Evolutionary conservation across 441 rosid genomes (phyloP).

Genomic region (Brassica hybrid): DNA sequence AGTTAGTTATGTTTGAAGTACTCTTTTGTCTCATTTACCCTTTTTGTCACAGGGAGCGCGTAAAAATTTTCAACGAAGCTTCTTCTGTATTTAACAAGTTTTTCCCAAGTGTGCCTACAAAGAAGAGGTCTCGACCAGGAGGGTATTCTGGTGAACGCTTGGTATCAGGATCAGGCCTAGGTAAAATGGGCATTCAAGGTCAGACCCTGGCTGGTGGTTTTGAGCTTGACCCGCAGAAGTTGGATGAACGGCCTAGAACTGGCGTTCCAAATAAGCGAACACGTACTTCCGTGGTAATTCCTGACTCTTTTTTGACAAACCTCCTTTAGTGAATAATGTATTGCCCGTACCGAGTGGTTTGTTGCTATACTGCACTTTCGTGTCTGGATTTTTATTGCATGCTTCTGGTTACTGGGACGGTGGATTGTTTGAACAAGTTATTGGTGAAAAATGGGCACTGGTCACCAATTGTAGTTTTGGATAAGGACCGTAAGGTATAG

Average conservation of each 20-base stretch:
- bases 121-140: slow-evolving; percentile 90
- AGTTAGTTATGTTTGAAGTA: slow-evolving; percentile 28
- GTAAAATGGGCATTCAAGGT: slow-evolving; percentile 82
- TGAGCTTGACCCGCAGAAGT: slow-evolving; percentile 80
- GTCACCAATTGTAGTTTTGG: slow-evolving; percentile 11
- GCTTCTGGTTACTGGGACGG: slow-evolving; percentile 11
- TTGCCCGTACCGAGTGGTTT: not conserved
- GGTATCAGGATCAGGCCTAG: slow-evolving; percentile 56
- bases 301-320: slow-evolving; percentile 6
- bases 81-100: slow-evolving; percentile 80
- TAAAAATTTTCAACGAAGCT: slow-evolving; percentile 78
- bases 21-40: slow-evolving; percentile 46
- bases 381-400: slow-evolving; percentile 10
- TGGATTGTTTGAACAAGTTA: slow-evolving; percentile 13
- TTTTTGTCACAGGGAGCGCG: slow-evolving; percentile 72
- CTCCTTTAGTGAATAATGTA: slow-evolving; percentile 7
- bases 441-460: slow-evolving; percentile 11
- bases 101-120: slow-evolving; percentile 74
- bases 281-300: slow-evolving; percentile 80
- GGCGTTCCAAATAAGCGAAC: slow-evolving; percentile 85
- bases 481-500: not conserved
- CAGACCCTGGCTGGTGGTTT: slow-evolving; percentile 58
- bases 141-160: slow-evolving; percentile 64
- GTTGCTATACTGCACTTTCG: slow-evolving; percentile 1
- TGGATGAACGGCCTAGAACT: slow-evolving; percentile 77